Conservation (phyloP, 768 basidiomycete genomes). For the Chalciporus chontae region DNA sequence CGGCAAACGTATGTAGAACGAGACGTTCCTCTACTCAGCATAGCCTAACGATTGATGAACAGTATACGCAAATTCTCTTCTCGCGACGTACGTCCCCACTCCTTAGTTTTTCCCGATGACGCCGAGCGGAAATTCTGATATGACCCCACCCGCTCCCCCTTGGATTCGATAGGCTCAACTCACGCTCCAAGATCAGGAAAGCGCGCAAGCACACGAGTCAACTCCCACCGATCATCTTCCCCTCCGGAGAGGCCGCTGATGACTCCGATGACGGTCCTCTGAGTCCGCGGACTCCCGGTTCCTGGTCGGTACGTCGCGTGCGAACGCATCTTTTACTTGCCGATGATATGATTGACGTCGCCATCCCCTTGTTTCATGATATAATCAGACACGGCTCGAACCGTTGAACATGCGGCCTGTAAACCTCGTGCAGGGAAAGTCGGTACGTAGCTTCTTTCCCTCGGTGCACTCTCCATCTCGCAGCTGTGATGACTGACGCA, state of each 20-base stretch:
- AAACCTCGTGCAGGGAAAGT: not conserved
- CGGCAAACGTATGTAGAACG: conserved; percentile 17
- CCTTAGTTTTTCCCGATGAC: not conserved
- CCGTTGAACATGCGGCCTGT: not conserved
- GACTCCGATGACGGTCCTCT: not conserved
- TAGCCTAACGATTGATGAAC: not conserved
- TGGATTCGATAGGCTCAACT: conserved; percentile 16
- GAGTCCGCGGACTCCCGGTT: not conserved
- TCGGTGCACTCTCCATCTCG: not conserved
- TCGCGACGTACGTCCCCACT: conserved; percentile 21
- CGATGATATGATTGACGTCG: too few relatives aligned
- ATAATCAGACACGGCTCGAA: conserved; percentile 6
- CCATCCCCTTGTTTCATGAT: too few relatives aligned
- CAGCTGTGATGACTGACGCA: not conserved
- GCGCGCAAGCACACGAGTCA: not conserved
- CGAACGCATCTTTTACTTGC: too few relatives aligned
- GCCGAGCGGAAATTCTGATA: too few relatives aligned
- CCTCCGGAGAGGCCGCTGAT: not conserved
- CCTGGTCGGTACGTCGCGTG: conserved; percentile 7
- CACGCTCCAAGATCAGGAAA: conserved; percentile 12
- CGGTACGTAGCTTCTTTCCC: conserved; percentile 10
- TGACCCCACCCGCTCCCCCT: too few relatives aligned
- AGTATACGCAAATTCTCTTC: conserved; percentile 27
- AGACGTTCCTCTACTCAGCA: not conserved
- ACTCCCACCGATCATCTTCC: conserved; percentile 3